Percentiles rank a stretch among this genome's conserved stretches.
Conservation (phyloP, 106 monocot species). For the Agapanthus africanus region DNA sequence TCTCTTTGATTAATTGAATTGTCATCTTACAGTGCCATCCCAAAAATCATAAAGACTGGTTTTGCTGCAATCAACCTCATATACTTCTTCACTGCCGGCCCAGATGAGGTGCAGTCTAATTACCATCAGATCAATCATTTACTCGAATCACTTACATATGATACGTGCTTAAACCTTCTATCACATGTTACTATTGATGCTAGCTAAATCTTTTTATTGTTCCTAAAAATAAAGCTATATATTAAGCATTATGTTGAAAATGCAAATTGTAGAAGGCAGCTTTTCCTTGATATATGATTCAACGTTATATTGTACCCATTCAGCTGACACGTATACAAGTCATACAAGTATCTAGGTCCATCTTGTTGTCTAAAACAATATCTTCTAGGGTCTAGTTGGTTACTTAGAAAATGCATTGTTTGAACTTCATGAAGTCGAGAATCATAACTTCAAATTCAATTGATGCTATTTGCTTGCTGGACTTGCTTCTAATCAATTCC, state of each 20-base stretch:
- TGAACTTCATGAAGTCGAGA: not conserved
- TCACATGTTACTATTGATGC: not conserved
- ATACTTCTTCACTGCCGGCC: constrained; percentile 98
- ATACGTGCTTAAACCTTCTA: not conserved
- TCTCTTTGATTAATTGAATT: constrained; percentile 6
- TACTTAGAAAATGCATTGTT: not conserved
- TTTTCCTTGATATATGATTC: not conserved
- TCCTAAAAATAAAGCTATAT: no score
- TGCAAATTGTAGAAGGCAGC: not conserved
- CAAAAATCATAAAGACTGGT: constrained; percentile 96
- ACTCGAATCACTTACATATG: not conserved
- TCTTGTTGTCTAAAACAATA: not conserved
- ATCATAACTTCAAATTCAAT: not conserved
- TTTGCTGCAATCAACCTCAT: constrained; percentile 94
- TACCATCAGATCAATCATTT: not conserved
- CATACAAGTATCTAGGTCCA: not conserved
- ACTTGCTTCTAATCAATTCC: no score
- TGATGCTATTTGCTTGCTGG: no score
- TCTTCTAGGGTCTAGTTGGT: not conserved
- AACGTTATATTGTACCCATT: not conserved
- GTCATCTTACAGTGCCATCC: constrained; percentile 52
- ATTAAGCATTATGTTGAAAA: not conserved
- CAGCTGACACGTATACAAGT: not conserved
- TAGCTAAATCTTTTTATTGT: not conserved
- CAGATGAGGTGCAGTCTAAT: constrained; percentile 99